Percentiles rank a stretch among this genome's conserved stretches.
phyloP scores from a whole-genome alignment of 345 rosid species.

The Odontarrhena argentea region DNA sequence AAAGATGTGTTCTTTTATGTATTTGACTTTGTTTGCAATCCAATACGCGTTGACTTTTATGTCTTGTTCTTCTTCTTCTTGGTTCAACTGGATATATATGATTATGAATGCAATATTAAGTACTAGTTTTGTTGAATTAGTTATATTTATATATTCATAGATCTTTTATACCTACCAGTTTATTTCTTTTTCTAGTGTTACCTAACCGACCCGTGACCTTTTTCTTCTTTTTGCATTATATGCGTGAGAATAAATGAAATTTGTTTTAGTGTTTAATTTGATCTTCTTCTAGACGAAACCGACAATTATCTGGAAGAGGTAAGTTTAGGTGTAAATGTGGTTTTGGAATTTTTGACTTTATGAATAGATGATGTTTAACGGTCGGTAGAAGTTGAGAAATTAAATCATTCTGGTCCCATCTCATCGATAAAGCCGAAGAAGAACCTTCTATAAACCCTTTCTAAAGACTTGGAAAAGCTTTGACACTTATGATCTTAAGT shows the following conservation, averaged over 20 bases:
- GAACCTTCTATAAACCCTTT: constrained; percentile 7
- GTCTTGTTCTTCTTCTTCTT: not conserved
- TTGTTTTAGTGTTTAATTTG: not conserved
- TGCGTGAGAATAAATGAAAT: constrained; percentile 3
- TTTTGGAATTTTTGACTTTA: constrained; percentile 37
- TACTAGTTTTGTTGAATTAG: constrained; percentile 2
- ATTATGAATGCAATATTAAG: not conserved
- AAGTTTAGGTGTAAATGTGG: constrained; percentile 26
- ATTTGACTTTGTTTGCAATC: constrained; percentile 27
- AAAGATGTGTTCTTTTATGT: not conserved
- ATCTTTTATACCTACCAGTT: constrained; percentile 11
- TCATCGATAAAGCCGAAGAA: constrained; percentile 20
- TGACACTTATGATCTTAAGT: not conserved
- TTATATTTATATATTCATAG: not conserved
- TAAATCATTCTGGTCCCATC: constrained; percentile 23
- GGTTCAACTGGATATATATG: not conserved
- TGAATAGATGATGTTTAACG: constrained; percentile 3
- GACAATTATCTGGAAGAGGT: not conserved
- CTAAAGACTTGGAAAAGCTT: not conserved
- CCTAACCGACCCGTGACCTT: constrained; percentile 30
- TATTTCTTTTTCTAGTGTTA: not conserved
- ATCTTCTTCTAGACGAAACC: constrained; percentile 16
- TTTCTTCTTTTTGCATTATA: not conserved
- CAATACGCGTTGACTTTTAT: constrained; percentile 29
- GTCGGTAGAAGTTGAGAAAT: constrained; percentile 30